These are phyloP conservation scores for Maudiozyma bulderi DNA, from an alignment of 805 yeast species.

Conservation along the genomic window DNA sequence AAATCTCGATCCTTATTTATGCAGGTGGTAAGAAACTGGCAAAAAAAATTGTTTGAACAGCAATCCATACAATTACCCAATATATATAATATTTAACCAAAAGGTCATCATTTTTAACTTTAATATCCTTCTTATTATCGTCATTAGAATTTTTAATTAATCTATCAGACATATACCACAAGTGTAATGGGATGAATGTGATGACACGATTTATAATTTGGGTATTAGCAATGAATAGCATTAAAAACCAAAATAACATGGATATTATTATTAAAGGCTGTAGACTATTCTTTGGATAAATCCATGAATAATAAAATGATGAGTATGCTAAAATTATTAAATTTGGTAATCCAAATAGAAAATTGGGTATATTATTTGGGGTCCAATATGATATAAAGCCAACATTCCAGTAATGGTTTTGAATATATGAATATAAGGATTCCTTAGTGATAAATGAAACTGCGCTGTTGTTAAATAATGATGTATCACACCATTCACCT, in stretches of 20 bases:
- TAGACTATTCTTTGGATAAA: slow-evolving; percentile 30
- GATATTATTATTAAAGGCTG: slow-evolving; percentile 37
- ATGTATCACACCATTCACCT: slow-evolving; percentile 68
- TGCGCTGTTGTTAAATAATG: slow-evolving; percentile 16
- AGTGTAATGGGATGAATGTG: slow-evolving; percentile 64
- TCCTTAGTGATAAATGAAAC: slow-evolving; percentile 11
- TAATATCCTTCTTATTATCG: slow-evolving; percentile 8
- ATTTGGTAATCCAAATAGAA: slow-evolving; percentile 65
- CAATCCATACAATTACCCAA: slow-evolving; percentile 53
- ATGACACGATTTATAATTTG: slow-evolving; percentile 78
- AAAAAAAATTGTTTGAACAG: slow-evolving; percentile 62
- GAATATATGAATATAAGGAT: slow-evolving; percentile 62
- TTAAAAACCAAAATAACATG: slow-evolving; percentile 38
- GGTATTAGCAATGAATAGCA: slow-evolving; percentile 61
- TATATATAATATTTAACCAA: slow-evolving; percentile 32
- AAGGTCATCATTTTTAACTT: slow-evolving; percentile 7
- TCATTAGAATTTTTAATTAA: slow-evolving; percentile 13
- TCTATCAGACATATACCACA: slow-evolving; percentile 56
- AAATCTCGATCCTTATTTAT: slow-evolving; percentile 21
- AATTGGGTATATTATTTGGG: slow-evolving; percentile 69
- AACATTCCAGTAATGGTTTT: slow-evolving; percentile 70
- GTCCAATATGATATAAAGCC: slow-evolving; percentile 86
- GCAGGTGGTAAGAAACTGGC: slow-evolving; percentile 92
- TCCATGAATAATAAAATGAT: slow-evolving; percentile 29
- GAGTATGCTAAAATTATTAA: slow-evolving; percentile 38